These are phyloP conservation scores for Vitis hybrid DNA, from an alignment of 177 flowering plant genomes.

Conservation along the genomic window DNA sequence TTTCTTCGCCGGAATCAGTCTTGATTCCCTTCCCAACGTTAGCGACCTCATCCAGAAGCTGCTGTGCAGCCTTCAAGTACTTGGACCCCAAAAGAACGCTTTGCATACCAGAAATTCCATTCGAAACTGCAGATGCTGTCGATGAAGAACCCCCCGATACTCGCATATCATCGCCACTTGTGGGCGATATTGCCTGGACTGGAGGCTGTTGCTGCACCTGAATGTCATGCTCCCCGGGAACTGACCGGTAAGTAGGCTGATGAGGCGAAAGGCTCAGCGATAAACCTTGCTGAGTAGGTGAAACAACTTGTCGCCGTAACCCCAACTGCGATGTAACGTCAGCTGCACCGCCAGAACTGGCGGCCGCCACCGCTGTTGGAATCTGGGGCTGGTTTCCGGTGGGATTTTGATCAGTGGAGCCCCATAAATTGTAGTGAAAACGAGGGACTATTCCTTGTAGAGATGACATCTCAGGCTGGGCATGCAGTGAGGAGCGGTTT, in stretches of 20 bases:
- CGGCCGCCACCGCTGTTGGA: constrained; percentile 7
- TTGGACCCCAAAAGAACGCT: constrained; percentile 66
- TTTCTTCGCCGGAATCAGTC: constrained; percentile 13
- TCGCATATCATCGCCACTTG: constrained; percentile 32
- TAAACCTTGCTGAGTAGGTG: constrained; percentile 47
- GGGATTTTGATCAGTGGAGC: constrained; percentile 5
- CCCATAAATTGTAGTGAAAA: constrained; percentile 26
- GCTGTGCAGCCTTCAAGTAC: constrained; percentile 76
- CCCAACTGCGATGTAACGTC: constrained; percentile 4
- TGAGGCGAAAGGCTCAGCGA: constrained; percentile 73
- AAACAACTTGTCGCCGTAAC: constrained; percentile 7
- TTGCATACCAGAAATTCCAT: constrained; percentile 46
- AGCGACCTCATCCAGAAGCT: constrained; percentile 80
- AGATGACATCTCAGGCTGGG: constrained; percentile 5
- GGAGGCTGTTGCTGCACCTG: constrained; percentile 8
- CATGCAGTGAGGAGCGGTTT: constrained; percentile 11
- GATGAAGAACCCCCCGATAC: constrained; percentile 40
- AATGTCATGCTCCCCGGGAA: constrained; percentile 24
- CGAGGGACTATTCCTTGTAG: constrained; percentile 17
- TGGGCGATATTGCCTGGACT: constrained; percentile 12
- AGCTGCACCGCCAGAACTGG: constrained; percentile 2
- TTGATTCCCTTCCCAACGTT: constrained; percentile 47
- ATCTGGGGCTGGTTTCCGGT: too few species aligned
- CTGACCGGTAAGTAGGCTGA: constrained; percentile 27
- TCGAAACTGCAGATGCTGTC: constrained; percentile 49